Conservation (phyloP, 75 land plant species). For the Pseudotsuga menziesii region DNA sequence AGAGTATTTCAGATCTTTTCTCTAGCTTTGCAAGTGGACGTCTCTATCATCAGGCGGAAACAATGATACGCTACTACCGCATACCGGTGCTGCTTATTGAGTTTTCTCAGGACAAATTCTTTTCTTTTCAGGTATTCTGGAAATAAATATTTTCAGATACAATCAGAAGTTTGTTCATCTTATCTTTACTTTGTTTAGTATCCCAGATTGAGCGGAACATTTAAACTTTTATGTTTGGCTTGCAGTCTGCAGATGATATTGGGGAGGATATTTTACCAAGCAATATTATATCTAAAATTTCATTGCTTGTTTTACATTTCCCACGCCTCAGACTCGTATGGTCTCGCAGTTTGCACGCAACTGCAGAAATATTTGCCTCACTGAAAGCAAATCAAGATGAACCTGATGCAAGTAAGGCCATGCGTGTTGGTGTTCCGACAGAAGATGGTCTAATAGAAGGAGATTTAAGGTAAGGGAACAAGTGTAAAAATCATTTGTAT, state of each 20-base stretch:
- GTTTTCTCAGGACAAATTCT: constrained; percentile 97
- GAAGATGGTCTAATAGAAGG: constrained; percentile 95
- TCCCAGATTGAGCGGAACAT: background rate
- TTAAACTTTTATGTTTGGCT: constrained; percentile 3
- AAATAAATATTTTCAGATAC: too few species aligned
- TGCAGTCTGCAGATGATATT: constrained; percentile 94
- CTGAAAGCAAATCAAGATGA: constrained; percentile 98
- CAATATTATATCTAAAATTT: constrained; percentile 87
- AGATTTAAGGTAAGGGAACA: constrained; percentile 68
- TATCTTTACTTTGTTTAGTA: constrained; percentile 2
- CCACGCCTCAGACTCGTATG: constrained; percentile 97
- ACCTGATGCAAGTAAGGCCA: constrained; percentile 83
- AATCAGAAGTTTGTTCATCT: background rate
- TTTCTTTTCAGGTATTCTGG: constrained; percentile 89
- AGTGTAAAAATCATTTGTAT: background rate
- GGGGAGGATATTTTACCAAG: constrained; percentile 89
- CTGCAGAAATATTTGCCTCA: constrained; percentile 94
- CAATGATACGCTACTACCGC: constrained; percentile 85
- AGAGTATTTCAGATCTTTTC: constrained; percentile 88
- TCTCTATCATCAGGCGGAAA: constrained; percentile 96
- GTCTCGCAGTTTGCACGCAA: constrained; percentile 99
- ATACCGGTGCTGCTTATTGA: constrained; percentile 97
- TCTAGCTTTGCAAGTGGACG: constrained; percentile 91
- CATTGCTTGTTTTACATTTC: constrained; percentile 89
- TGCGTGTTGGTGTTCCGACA: constrained; percentile 90